Evolutionary conservation across 2,329 filamentous ascomycete species (phyloP).

Genomic region (Tricladium varicosporioides): DNA sequence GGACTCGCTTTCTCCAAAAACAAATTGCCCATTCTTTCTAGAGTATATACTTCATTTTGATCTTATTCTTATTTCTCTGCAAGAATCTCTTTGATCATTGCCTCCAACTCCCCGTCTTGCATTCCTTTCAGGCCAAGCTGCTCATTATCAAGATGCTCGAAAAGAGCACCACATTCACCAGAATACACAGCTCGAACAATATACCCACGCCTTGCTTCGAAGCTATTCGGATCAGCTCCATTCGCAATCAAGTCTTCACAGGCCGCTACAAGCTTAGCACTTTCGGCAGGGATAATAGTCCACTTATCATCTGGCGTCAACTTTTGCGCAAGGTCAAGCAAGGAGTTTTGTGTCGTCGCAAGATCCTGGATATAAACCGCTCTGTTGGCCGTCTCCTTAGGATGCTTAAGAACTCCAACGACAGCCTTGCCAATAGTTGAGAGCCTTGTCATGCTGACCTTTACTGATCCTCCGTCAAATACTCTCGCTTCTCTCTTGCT

Average conservation of each 20-base stretch:
- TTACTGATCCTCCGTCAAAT: constrained; percentile 36
- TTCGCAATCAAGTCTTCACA: too few relatives aligned
- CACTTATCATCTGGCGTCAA: neutral
- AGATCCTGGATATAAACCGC: neutral
- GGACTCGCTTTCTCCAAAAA: too few relatives aligned
- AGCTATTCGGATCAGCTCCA: too few relatives aligned
- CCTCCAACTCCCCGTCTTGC: neutral
- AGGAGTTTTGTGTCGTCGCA: neutral
- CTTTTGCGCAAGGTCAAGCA: neutral
- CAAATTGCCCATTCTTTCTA: too few relatives aligned
- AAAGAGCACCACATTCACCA: neutral
- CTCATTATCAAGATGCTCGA: neutral
- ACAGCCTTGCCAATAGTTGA: constrained; percentile 34
- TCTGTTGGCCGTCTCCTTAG: constrained; percentile 32
- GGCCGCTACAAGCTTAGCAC: too few relatives aligned
- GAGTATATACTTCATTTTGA: too few relatives aligned
- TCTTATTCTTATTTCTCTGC: too few relatives aligned
- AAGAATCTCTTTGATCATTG: neutral
- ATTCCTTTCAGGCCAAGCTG: neutral
- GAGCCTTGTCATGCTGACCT: constrained; percentile 30
- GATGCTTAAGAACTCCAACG: constrained; percentile 35
- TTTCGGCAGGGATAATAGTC: neutral
- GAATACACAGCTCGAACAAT: neutral
- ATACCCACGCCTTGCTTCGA: neutral
- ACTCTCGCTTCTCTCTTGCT: constrained; percentile 40